Evolutionary conservation across 2,329 filamentous ascomycete species (phyloP).

Genomic region (Colletotrichum horii): DNA sequence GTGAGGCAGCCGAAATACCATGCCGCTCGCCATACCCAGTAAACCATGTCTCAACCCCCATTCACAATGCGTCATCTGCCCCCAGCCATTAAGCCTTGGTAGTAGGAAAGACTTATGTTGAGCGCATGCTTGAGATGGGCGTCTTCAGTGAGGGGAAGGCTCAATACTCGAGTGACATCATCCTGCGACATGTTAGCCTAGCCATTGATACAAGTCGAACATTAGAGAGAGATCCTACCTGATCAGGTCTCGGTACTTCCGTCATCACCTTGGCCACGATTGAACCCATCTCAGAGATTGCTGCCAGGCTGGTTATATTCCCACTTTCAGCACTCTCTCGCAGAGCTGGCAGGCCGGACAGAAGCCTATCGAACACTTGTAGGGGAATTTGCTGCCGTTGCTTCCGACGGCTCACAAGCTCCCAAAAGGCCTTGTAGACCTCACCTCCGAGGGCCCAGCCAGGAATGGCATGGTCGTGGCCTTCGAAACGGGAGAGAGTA

Average conservation of each 20-base stretch:
- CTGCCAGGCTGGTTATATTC: constrained; percentile 66
- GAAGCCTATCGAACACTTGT: constrained; percentile 59
- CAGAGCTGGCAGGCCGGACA: constrained; percentile 61
- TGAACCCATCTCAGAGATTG: constrained; percentile 81
- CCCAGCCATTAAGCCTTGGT: constrained; percentile 64
- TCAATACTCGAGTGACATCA: constrained; percentile 55
- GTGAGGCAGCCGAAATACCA: neutral
- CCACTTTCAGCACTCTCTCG: constrained; percentile 44
- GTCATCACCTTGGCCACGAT: constrained; percentile 72
- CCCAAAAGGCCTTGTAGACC: constrained; percentile 72
- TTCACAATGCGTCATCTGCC: neutral
- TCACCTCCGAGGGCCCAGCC: constrained; percentile 83
- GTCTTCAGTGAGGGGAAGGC: constrained; percentile 74
- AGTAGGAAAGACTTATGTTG: constrained; percentile 73
- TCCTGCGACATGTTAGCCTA: constrained; percentile 36
- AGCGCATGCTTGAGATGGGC: constrained; percentile 73
- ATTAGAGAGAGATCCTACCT: constrained; percentile 48
- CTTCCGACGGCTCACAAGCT: constrained; percentile 49
- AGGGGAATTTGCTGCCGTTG: constrained; percentile 45
- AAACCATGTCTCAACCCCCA: neutral
- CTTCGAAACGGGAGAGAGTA: constrained; percentile 75
- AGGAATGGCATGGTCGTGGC: constrained; percentile 63
- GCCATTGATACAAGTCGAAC: neutral
- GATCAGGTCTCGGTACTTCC: constrained; percentile 57
- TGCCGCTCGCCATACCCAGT: neutral